Base-by-base conservation (phyloP, 164 flowering plant genomes). In the Vitis amurensis region DNA sequence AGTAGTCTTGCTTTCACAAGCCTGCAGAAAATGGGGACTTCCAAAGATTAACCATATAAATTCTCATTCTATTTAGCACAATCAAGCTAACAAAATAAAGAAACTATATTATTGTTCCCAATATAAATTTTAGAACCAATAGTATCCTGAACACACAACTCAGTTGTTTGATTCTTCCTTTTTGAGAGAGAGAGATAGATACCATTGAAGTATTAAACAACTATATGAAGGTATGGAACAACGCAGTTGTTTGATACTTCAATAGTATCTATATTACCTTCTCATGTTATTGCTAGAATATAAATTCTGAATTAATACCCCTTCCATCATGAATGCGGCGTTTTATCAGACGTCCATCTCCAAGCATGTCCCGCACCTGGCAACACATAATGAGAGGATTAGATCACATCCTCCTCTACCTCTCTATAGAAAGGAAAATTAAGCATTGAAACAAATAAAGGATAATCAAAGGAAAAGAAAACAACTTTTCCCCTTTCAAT, bases 311-410 rank as follows among this genome's bases (percentile, higher is more conserved):
- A n/a, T 13, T 14, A 37, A 19, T 59, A 92, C 99, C 99, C 91
- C 79, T 86, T 77, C 99, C 99, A 85, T 95, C 99, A 75, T 68
- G 89, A 68, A 93, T 73, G 12, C 98, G 94, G 44, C 99, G 93
- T 74, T 95, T 95, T 68, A 95, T 93, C 59, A 95, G 87, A 60
- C 98, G 97, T 17, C 99, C 99, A 85, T 95, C 98, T 70, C 99
- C 98, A 77, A 95, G 92, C 88, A 95, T 88, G 76, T 95, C 99
- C 19, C 98, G 81, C 59, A 95, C 98, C 99, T 91, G 79, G 16
- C 63, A 74, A 62, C 15, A 48, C 47, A 17, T 48, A 71, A 49
- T 49, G 47, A 44, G 7, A 60, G 23, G 27, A 23, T 23, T 23
- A 23, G 2, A 66, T 69, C 19, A 68, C 1, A 47, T 69, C 64